These are phyloP conservation scores for Ilex aquifolium DNA, from an alignment of 257 asterid genomes.

Conservation along the genomic window DNA sequence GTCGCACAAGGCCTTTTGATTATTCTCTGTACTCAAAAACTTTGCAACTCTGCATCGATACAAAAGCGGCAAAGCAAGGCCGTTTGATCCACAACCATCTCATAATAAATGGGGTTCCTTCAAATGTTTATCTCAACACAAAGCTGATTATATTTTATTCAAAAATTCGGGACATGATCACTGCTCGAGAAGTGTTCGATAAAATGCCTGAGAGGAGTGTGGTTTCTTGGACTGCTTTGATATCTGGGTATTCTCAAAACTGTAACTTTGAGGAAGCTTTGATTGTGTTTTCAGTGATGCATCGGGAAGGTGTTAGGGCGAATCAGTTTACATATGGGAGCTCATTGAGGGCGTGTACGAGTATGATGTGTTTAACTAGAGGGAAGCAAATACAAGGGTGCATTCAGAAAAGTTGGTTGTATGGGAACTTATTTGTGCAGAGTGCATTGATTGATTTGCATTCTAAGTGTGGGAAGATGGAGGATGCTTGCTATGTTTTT, in stretches of 20 bases:
- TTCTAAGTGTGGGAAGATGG: conserved; percentile 48
- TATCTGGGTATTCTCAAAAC: conserved; percentile 42
- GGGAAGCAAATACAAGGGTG: conserved; percentile 52
- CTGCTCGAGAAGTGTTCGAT: conserved; percentile 39
- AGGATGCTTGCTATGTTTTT: conserved; percentile 41
- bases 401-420: conserved; percentile 38
- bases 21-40: conserved; percentile 36
- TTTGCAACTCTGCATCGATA: conserved; percentile 35
- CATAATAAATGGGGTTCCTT: conserved; percentile 22
- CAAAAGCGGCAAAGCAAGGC: conserved; percentile 27
- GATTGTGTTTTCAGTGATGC: conserved; percentile 37
- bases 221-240: conserved; percentile 58
- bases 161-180: conserved; percentile 23
- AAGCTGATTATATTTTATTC: conserved; percentile 44
- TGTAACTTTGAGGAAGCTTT: conserved; percentile 33
- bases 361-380: conserved; percentile 22
- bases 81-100: conserved; percentile 32
- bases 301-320: conserved; percentile 32
- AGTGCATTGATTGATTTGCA: conserved; percentile 57
- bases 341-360: conserved; percentile 41
- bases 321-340: conserved; percentile 63
- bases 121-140: conserved; percentile 28
- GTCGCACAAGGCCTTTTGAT: conserved; percentile 5
- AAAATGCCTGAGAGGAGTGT: conserved; percentile 32
- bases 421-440: conserved; percentile 40